Evolutionary conservation across 2,329 filamentous ascomycete species (phyloP).

Genomic region (Iodosphaeria phyllophila): DNA sequence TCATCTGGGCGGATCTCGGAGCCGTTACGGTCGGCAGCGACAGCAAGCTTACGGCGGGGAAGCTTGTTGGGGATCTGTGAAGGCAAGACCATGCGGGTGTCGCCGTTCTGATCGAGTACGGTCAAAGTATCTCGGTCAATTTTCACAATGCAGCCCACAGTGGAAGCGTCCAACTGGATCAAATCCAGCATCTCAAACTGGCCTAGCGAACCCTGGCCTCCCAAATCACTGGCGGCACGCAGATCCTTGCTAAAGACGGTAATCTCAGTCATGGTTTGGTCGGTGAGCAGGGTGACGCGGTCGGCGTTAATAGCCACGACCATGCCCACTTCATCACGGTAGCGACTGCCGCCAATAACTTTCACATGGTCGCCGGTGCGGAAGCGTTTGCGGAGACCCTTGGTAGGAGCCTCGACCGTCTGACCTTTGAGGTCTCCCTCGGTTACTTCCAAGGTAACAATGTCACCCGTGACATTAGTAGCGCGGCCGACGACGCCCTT

Average conservation of each 20-base stretch:
- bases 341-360: constrained; percentile 89
- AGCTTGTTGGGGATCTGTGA: constrained; percentile 86
- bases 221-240: constrained; percentile 80
- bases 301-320: constrained; percentile 89
- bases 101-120: constrained; percentile 79
- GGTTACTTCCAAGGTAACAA: constrained; percentile 72
- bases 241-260: constrained; percentile 97
- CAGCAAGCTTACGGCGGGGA: constrained; percentile 61
- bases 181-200: constrained; percentile 87
- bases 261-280: constrained; percentile 83
- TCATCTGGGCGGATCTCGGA: constrained; percentile 86
- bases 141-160: constrained; percentile 84
- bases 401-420: constrained; percentile 79
- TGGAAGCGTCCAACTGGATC: constrained; percentile 81
- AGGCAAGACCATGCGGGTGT: constrained; percentile 64
- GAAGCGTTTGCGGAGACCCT: constrained; percentile 85
- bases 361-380: constrained; percentile 92
- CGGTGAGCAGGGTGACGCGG: constrained; percentile 78
- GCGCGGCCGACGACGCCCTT: constrained; percentile 77
- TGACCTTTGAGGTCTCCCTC: constrained; percentile 71
- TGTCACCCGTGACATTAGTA: constrained; percentile 72
- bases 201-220: constrained; percentile 65
- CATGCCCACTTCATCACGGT: constrained; percentile 89
- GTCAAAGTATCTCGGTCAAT: constrained; percentile 85
- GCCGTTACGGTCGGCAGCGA: constrained; percentile 83